These are phyloP conservation scores for Kodamaea ohmeri DNA, from an alignment of 1,139 yeast species.

Conservation along the genomic window DNA sequence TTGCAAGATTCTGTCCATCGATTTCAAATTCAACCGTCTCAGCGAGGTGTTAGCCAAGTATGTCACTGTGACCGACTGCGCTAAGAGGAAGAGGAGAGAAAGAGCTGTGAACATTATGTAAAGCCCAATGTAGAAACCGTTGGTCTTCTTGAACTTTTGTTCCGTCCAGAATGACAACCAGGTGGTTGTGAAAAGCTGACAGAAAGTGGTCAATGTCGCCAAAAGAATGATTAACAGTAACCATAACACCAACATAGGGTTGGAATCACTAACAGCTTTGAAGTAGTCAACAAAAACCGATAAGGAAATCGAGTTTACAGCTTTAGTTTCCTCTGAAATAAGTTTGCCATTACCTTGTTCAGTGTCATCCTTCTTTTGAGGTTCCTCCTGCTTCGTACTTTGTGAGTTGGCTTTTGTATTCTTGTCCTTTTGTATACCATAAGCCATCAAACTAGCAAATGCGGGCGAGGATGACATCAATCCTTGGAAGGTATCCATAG, in stretches of 20 bases:
- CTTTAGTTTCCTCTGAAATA: constrained; percentile 19
- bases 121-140: constrained; percentile 32
- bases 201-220: constrained; percentile 26
- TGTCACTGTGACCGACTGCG: constrained; percentile 11
- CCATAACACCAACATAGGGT: not conserved
- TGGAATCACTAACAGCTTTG: constrained; percentile 8
- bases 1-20: constrained; percentile 38
- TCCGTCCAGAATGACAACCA: constrained; percentile 43
- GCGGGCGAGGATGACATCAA: constrained; percentile 17
- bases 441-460: constrained; percentile 16
- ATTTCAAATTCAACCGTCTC: constrained; percentile 38
- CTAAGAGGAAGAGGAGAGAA: constrained; percentile 10
- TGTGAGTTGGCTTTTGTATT: too few species aligned
- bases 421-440: constrained; percentile 27
- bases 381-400: too few species aligned
- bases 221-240: constrained; percentile 17
- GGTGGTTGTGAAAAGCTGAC: constrained; percentile 37
- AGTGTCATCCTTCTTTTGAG: constrained; percentile 12
- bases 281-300: constrained; percentile 19
- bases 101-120: constrained; percentile 20
- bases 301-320: constrained; percentile 19
- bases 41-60: constrained; percentile 22
- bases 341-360: constrained; percentile 25
- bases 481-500: constrained; percentile 16
- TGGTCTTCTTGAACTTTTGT: constrained; percentile 32